A percentile compares a stretch with the other conserved stretches of the same genome.
Evolutionary conservation across 1,284 basidiomycete genomes (phyloP).

Genomic region (Psilocybe mexicana): DNA sequence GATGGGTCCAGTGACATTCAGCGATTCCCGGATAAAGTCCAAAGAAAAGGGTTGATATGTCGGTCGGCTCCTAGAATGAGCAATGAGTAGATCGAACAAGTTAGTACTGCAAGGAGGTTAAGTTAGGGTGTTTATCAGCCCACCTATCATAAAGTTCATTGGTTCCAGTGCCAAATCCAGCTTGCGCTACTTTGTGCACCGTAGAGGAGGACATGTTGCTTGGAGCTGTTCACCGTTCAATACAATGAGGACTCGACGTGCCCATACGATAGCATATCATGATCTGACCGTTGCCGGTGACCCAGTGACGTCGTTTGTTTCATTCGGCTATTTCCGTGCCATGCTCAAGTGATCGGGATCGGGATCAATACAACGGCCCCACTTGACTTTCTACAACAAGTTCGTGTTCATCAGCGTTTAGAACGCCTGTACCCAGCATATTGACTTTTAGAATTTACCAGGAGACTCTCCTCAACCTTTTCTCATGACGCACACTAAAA

Average conservation of each 20-base stretch:
- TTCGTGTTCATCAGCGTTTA: too few species aligned
- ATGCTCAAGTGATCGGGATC: too few species aligned
- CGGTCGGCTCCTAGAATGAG: conserved; percentile 52
- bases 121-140: conserved; percentile 8
- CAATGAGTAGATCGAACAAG: not conserved
- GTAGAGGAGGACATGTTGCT: not conserved
- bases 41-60: conserved; percentile 66
- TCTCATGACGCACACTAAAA: conserved; percentile 9
- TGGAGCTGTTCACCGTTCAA: too few species aligned
- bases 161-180: conserved; percentile 68
- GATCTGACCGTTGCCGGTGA: too few species aligned
- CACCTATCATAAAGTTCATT: conserved; percentile 78
- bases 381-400: too few species aligned
- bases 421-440: too few species aligned
- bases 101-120: not conserved
- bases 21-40: conserved; percentile 50
- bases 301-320: too few species aligned
- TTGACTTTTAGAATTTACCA: not conserved
- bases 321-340: too few species aligned
- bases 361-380: too few species aligned
- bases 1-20: conserved; percentile 41
- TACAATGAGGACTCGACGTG: too few species aligned
- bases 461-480: not conserved
- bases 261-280: too few species aligned
- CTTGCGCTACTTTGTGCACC: conserved; percentile 58